Conservation (phyloP, 495 filamentous ascomycete genomes). For the Paragyromitra xinjiangensis region DNA sequence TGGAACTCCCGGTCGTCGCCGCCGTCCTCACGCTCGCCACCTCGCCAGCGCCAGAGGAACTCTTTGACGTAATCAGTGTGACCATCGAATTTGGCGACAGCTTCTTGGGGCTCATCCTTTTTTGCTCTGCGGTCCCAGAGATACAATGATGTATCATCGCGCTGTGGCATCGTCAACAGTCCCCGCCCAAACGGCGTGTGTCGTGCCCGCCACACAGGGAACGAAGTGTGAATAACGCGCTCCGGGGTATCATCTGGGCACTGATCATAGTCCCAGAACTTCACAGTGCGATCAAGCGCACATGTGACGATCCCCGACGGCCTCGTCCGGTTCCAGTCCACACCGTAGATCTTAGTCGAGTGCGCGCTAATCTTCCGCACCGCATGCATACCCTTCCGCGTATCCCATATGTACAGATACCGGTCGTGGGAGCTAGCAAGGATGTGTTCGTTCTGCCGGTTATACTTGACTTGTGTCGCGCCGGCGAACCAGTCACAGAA, state of each 20-base stretch:
- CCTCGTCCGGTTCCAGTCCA: conserved; percentile 89
- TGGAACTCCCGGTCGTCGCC: conserved; percentile 92
- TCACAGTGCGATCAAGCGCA: conserved; percentile 89
- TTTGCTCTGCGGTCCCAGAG: conserved; percentile 76
- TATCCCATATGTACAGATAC: conserved; percentile 89
- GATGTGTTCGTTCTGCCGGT: conserved; percentile 82
- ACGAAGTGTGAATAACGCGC: conserved; percentile 78
- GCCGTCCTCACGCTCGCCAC: conserved; percentile 70
- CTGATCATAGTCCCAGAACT: conserved; percentile 83
- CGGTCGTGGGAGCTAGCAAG: conserved; percentile 90
- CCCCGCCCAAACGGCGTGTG: conserved; percentile 92
- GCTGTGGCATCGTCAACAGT: conserved; percentile 88
- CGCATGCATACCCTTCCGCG: conserved; percentile 78
- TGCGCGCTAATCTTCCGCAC: conserved; percentile 86
- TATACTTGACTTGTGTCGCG: conserved; percentile 96
- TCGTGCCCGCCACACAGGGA: conserved; percentile 91
- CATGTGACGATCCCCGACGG: conserved; percentile 80
- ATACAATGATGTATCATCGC: conserved; percentile 82
- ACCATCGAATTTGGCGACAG: conserved; percentile 78
- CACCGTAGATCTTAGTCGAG: conserved; percentile 93
- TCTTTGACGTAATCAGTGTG: conserved; percentile 91
- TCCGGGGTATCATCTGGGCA: conserved; percentile 71
- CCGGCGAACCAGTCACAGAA: conserved; percentile 96
- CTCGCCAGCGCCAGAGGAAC: conserved; percentile 88
- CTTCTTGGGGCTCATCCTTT: conserved; percentile 63